A percentile compares a stretch with the other conserved stretches of the same genome.
Conservation (phyloP, 2,329 filamentous ascomycete genomes). For the Arthroderma sp. region DNA sequence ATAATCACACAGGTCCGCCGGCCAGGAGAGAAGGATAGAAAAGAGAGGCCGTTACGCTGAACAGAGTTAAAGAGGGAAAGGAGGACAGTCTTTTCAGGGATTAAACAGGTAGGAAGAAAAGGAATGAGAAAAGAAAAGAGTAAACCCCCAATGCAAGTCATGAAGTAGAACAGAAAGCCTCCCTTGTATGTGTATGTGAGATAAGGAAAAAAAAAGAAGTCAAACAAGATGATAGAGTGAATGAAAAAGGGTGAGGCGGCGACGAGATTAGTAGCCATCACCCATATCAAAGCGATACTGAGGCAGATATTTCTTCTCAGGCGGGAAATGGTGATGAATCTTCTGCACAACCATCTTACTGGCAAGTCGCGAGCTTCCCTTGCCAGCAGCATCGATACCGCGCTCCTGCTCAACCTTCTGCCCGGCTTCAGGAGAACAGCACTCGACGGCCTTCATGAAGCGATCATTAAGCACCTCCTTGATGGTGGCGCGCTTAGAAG, state of each 20-base stretch:
- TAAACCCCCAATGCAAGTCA: background rate
- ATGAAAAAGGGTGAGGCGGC: too few species aligned
- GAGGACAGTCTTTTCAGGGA: too few species aligned
- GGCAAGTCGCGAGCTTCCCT: conserved; percentile 16
- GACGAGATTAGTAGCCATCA: conserved; percentile 15
- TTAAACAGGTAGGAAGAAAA: background rate
- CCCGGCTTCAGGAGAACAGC: conserved; percentile 57
- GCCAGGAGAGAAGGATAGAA: too few species aligned
- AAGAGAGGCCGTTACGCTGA: background rate
- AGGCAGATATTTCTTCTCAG: conserved; percentile 20
- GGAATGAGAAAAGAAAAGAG: background rate
- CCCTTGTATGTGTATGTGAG: background rate
- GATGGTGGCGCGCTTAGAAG: conserved; percentile 57
- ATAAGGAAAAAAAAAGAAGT: background rate
- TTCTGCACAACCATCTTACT: conserved; percentile 21
- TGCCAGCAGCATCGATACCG: conserved; percentile 30
- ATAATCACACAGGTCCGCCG: conserved; percentile 5
- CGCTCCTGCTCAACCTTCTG: conserved; percentile 44
- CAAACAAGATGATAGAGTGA: too few species aligned
- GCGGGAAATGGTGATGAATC: conserved; percentile 25
- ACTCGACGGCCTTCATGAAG: conserved; percentile 65
- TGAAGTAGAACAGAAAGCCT: background rate
- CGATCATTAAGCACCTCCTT: conserved; percentile 55
- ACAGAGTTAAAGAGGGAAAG: background rate
- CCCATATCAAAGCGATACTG: conserved; percentile 22